Base-by-base conservation (phyloP, 495 filamentous ascomycete genomes). In the Podospora pseudocomata region DNA sequence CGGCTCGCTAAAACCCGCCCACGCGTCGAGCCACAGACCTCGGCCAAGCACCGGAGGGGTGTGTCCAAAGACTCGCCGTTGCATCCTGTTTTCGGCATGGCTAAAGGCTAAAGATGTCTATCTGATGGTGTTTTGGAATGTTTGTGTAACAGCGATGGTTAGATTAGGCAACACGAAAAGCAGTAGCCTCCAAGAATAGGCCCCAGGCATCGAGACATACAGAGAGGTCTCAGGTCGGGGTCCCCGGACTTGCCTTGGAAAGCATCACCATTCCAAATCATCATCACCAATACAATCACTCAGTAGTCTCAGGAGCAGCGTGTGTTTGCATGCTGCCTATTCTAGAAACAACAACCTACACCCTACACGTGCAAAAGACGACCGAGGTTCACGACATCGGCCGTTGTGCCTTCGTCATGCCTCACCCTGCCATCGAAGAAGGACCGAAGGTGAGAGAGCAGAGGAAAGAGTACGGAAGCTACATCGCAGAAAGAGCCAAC, bases 1-100 rank as follows among this genome's bases (percentile, higher is more conserved):
- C 56, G 56, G 56, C 56, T 58, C 56, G 56, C 56, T 58, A 58
- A 58, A 20, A 13, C 56, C 56, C 56, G 56, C 56, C 56, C n/a
- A 49, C 20, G 56, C 56, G 3, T 58, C n/a, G 56, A 7, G 20
- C 39, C 39, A 49, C 39, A 27, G 56, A n/a, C 23, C 18, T 20
- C n/a, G 23, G 56, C 56, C 56, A 20, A 58, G 56, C 20, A 5
- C 39, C 39, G 3, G 4, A 49, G 13, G 15, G 7, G 39, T 23
- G 23, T 23, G 30, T 32, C 30, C 30, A 32, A 32, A 32, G 30
- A 32, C 30, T 32, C 39, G 39, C 39, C 39, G 39, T 49, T 49
- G 39, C 39, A 49, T 11, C 39, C 39, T 49, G 39, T 49, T 49
- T 49, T 11, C 2, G 39, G 26, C 23, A 61, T 61, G 59, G 15